Evolutionary conservation across 169 alveolate genomes (phyloP).

Genomic region (Plasmodium yoelii): DNA sequence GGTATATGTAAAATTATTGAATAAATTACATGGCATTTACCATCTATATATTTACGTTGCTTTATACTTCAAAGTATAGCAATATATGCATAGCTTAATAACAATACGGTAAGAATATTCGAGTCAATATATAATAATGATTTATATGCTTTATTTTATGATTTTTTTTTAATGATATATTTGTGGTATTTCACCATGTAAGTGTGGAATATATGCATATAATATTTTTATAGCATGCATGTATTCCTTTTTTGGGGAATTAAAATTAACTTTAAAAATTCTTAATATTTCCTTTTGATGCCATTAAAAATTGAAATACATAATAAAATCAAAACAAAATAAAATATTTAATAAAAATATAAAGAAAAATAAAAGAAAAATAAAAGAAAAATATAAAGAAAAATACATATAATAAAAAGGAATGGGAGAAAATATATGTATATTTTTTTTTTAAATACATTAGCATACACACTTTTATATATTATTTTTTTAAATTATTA

Average conservation of each 20-base stretch:
- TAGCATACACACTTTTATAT: no score
- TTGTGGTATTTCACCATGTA: conserved; percentile 2
- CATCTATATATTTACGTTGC: background rate
- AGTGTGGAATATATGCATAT: background rate
- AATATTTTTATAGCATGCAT: conserved; percentile 9
- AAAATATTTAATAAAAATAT: background rate
- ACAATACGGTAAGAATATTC: background rate
- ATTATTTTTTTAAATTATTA: no score
- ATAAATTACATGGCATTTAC: background rate
- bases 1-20: conserved; percentile 22
- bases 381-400: background rate
- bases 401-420: background rate
- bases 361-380: background rate
- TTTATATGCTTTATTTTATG: no score
- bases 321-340: background rate
- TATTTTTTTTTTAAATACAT: background rate
- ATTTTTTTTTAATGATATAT: background rate
- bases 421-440: background rate
- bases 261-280: background rate
- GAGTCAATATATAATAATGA: background rate
- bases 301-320: background rate
- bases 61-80: conserved; percentile 13
- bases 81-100: conserved; percentile 24
- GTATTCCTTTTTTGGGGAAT: background rate
- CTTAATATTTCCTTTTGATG: conserved; percentile 1